These are phyloP conservation scores for Penicillium odoratum DNA, from an alignment of 495 filamentous ascomycete genomes.

Conservation along the genomic window DNA sequence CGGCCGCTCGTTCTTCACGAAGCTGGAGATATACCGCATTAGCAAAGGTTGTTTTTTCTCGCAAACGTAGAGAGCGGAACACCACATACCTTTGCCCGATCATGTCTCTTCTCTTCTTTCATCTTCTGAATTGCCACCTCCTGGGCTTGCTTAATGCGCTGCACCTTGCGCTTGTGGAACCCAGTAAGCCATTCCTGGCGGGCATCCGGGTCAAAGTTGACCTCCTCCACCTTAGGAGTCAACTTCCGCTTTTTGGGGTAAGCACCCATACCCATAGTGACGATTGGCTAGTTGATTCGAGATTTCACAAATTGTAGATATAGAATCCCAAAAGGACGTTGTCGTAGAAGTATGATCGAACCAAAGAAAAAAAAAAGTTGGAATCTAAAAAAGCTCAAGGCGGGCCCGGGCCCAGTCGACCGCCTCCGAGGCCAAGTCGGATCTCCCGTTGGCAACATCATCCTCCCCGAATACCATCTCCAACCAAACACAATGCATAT, in stretches of 20 bases:
- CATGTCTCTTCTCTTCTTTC: conserved; percentile 66
- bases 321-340: neutral
- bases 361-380: conserved; percentile 26
- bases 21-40: conserved; percentile 51
- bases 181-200: conserved; percentile 87
- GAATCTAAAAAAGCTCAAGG: conserved; percentile 24
- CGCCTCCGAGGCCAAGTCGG: conserved; percentile 33
- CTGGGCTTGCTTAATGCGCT: conserved; percentile 78
- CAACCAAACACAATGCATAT: conserved; percentile 57
- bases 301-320: neutral
- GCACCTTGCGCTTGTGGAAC: conserved; percentile 92
- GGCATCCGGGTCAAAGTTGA: conserved; percentile 76
- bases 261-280: conserved; percentile 37
- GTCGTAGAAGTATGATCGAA: conserved; percentile 10
- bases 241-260: conserved; percentile 61
- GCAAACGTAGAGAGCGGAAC: neutral
- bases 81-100: conserved; percentile 65
- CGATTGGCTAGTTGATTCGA: neutral
- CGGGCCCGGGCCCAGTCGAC: conserved; percentile 28
- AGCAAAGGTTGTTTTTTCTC: conserved; percentile 7
- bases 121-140: conserved; percentile 70
- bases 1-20: conserved; percentile 73
- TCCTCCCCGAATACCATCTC: conserved; percentile 16
- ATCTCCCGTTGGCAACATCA: conserved; percentile 32
- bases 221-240: conserved; percentile 64